Conservation (phyloP, 179 eudicot species). For the Drosera spatulata region DNA sequence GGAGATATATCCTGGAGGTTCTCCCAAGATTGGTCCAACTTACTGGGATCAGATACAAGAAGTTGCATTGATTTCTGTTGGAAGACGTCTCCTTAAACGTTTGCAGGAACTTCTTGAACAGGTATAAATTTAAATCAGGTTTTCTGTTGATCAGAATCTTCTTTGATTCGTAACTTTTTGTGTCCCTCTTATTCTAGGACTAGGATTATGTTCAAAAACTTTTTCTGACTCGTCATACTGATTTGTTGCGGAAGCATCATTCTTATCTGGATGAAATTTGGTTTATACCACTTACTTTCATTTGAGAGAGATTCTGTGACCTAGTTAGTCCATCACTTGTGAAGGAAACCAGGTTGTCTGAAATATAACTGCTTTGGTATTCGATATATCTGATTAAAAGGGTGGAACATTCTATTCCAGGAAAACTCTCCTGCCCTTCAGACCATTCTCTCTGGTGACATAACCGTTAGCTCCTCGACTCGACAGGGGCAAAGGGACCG, state of each 20-base stretch:
- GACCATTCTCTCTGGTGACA: slow-evolving; percentile 66
- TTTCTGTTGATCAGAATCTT: not conserved
- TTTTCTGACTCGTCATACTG: slow-evolving; percentile 1
- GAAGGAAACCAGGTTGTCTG: no score
- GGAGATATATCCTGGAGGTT: slow-evolving; percentile 91
- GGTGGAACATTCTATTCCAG: slow-evolving; percentile 23
- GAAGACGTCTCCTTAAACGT: slow-evolving; percentile 75
- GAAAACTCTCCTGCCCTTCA: slow-evolving; percentile 67
- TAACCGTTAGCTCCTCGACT: slow-evolving; percentile 26
- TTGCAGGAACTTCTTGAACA: slow-evolving; percentile 61
- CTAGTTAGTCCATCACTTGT: no score
- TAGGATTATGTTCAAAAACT: not conserved
- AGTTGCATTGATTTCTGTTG: slow-evolving; percentile 76
- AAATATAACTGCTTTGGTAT: no score
- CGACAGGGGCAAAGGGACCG: slow-evolving; percentile 85
- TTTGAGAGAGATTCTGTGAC: no score
- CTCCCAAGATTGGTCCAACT: slow-evolving; percentile 75
- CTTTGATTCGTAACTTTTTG: not conserved
- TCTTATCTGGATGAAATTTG: no score
- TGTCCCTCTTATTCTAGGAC: not conserved
- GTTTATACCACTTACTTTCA: no score
- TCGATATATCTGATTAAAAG: no score
- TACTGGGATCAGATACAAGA: slow-evolving; percentile 96
- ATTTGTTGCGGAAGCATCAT: not conserved
- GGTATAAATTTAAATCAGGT: slow-evolving; percentile 24